A percentile compares a stretch with the other conserved stretches of the same genome.
These are phyloP conservation scores for Pseudotulostoma volvatum DNA, from an alignment of 495 filamentous ascomycete species.

Conservation along the genomic window DNA sequence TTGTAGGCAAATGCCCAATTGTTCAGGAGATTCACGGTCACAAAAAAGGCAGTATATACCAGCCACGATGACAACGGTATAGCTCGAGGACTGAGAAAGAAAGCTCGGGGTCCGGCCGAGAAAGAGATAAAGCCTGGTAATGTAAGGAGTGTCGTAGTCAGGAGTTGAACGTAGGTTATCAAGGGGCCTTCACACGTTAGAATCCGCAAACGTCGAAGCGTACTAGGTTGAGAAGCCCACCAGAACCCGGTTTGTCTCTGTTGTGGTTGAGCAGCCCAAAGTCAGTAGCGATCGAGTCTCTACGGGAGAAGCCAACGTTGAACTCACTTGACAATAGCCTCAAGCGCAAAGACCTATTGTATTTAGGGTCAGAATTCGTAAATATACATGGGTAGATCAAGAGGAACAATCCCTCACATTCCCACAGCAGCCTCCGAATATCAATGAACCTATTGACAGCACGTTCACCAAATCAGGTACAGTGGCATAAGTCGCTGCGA, in stretches of 20 bases:
- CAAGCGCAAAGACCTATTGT: slow-evolving; percentile 73
- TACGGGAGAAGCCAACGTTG: slow-evolving; percentile 36
- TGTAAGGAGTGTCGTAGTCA: slow-evolving; percentile 55
- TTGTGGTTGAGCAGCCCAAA: background rate
- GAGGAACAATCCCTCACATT: slow-evolving; percentile 54
- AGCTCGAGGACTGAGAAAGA: slow-evolving; percentile 57
- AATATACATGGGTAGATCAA: too few relatives aligned
- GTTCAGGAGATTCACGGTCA: slow-evolving; percentile 82
- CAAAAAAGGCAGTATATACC: slow-evolving; percentile 79
- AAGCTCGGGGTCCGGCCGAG: slow-evolving; percentile 40
- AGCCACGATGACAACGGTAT: slow-evolving; percentile 77
- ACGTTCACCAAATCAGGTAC: slow-evolving; percentile 53
- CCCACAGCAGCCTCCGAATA: slow-evolving; percentile 94
- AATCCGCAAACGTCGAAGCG: slow-evolving; percentile 2
- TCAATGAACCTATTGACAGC: slow-evolving; percentile 61
- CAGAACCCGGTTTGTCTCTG: slow-evolving; percentile 24
- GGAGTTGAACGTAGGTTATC: slow-evolving; percentile 87
- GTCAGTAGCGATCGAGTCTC: too few relatives aligned
- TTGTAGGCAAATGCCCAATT: slow-evolving; percentile 96
- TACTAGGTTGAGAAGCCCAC: slow-evolving; percentile 9
- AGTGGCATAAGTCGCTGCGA: slow-evolving; percentile 29
- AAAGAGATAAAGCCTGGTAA: slow-evolving; percentile 58
- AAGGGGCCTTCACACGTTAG: slow-evolving; percentile 50
- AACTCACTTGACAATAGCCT: slow-evolving; percentile 84
- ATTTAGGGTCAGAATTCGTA: too few relatives aligned